A percentile compares a stretch with the other conserved stretches of the same genome.
Conservation (phyloP, 1,139 yeast genomes). For the Taphrina confusa region DNA sequence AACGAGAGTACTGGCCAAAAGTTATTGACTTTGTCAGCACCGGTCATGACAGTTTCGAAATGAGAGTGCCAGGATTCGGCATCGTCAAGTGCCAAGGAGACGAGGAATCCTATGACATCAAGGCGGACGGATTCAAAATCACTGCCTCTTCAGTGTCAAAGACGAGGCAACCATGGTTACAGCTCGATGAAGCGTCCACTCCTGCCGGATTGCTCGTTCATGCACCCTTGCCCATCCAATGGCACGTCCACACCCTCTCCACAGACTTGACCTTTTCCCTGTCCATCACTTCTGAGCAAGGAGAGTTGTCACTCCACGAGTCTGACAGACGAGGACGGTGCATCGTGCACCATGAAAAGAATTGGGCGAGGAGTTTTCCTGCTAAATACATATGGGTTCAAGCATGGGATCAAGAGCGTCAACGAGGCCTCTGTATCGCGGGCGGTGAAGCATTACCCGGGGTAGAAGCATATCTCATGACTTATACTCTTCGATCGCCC, state of each 20-base stretch:
- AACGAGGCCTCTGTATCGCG: slow-evolving; percentile 22
- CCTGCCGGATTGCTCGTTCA: slow-evolving; percentile 29
- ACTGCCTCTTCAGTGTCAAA: not conserved
- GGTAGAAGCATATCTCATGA: slow-evolving; percentile 23
- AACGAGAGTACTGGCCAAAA: slow-evolving; percentile 22
- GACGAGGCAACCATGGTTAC: slow-evolving; percentile 18
- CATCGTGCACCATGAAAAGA: slow-evolving; percentile 27
- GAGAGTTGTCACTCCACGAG: not conserved
- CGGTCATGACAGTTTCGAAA: not conserved
- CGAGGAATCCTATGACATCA: not conserved
- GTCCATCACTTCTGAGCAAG: not conserved
- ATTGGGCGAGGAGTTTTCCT: slow-evolving; percentile 30
- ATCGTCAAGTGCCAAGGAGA: slow-evolving; percentile 2
- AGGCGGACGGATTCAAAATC: slow-evolving; percentile 1
- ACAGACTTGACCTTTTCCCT: not conserved
- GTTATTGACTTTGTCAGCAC: not conserved
- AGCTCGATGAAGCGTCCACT: slow-evolving; percentile 3
- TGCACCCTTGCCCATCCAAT: slow-evolving; percentile 30
- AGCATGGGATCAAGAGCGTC: slow-evolving; percentile 15
- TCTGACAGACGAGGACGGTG: not conserved
- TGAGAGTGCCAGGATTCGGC: slow-evolving; percentile 18
- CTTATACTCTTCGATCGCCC: slow-evolving; percentile 4
- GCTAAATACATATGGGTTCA: slow-evolving; percentile 26
- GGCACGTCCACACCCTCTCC: slow-evolving; percentile 31
- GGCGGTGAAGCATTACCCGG: slow-evolving; percentile 30